Percentiles rank a stretch among this genome's conserved stretches.
Conservation (phyloP, 2,329 filamentous ascomycete genomes). For the Monosporascus sp. region DNA sequence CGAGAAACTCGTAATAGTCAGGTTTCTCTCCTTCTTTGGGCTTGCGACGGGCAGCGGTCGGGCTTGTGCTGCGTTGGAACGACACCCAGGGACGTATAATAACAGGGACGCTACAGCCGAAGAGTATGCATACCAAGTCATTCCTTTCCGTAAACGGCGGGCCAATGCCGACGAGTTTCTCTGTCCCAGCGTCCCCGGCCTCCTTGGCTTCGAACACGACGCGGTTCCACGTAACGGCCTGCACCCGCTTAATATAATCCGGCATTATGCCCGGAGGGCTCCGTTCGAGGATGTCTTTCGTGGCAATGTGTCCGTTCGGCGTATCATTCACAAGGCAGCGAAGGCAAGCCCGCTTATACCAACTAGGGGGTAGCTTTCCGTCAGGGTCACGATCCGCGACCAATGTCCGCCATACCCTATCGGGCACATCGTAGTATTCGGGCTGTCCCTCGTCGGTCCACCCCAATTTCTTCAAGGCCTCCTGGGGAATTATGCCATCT, state of each 20-base stretch:
- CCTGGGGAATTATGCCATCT: slow-evolving; percentile 3
- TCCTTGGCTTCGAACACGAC: slow-evolving; percentile 1
- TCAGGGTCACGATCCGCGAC: slow-evolving; percentile 9
- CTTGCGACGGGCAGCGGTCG: no score
- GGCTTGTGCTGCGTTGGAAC: no score
- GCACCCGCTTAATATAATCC: slow-evolving; percentile 7
- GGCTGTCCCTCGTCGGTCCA: background rate
- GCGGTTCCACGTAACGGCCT: slow-evolving; percentile 10
- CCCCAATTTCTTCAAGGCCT: background rate
- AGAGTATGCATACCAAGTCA: slow-evolving; percentile 15
- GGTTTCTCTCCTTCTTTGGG: background rate
- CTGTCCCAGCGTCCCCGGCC: background rate
- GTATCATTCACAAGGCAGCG: slow-evolving; percentile 1
- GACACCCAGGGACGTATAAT: slow-evolving; percentile 5
- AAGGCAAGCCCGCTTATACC: slow-evolving; percentile 8
- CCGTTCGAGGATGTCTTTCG: slow-evolving; percentile 3
- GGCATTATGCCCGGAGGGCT: background rate
- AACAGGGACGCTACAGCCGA: slow-evolving; percentile 15
- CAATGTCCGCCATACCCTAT: slow-evolving; percentile 9
- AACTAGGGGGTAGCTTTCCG: slow-evolving; percentile 2
- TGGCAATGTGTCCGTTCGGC: background rate
- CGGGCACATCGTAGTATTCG: slow-evolving; percentile 5
- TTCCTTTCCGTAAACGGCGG: background rate
- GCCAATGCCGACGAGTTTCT: slow-evolving; percentile 2
- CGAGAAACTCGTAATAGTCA: slow-evolving; percentile 6